phyloP scores from a whole-genome alignment of 805 yeast genomes.

The Teunomyces gatunensis region DNA sequence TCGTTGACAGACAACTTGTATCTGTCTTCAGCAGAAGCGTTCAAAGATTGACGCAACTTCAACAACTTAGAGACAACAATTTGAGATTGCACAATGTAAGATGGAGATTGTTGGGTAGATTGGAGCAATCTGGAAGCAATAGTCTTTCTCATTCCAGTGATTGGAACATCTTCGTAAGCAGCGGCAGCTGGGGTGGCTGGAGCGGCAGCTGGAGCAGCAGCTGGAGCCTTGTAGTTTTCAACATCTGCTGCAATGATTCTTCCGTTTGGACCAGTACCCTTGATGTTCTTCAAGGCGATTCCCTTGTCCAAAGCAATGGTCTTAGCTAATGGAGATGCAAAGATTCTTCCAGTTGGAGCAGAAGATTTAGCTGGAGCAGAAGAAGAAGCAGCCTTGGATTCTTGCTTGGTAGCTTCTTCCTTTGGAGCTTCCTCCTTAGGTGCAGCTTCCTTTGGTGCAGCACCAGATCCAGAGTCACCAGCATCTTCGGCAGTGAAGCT shows the following conservation, averaged over 20 bases:
- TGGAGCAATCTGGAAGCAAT: slow-evolving; percentile 85
- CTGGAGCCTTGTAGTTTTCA: slow-evolving; percentile 58
- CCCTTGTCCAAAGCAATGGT: slow-evolving; percentile 91
- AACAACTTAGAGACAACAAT: slow-evolving; percentile 85
- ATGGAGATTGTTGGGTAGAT: slow-evolving; percentile 85
- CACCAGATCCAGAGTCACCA: slow-evolving; percentile 33
- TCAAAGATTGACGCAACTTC: slow-evolving; percentile 88
- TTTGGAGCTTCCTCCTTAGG: slow-evolving; percentile 39
- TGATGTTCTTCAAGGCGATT: slow-evolving; percentile 74
- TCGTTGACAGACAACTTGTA: slow-evolving; percentile 94
- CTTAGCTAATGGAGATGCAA: slow-evolving; percentile 96
- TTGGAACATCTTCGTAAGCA: slow-evolving; percentile 75
- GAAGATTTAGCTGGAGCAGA: slow-evolving; percentile 31
- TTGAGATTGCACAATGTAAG: slow-evolving; percentile 85
- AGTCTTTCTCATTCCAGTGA: slow-evolving; percentile 89
- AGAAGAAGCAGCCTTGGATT: slow-evolving; percentile 9
- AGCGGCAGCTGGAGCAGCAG: slow-evolving; percentile 40
- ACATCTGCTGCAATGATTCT: slow-evolving; percentile 91
- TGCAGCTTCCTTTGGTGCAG: slow-evolving; percentile 21
- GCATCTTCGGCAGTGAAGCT: slow-evolving; percentile 84
- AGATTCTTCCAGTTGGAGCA: slow-evolving; percentile 59
- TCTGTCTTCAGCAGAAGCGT: slow-evolving; percentile 78
- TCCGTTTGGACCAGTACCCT: slow-evolving; percentile 94
- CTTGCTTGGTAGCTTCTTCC: slow-evolving; percentile 24
- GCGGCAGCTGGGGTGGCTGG: slow-evolving; percentile 52